A percentile compares a stretch with the other conserved stretches of the same genome.
Evolutionary conservation across 148 eudicot species (phyloP).

Genomic region (Silene latifolia): DNA sequence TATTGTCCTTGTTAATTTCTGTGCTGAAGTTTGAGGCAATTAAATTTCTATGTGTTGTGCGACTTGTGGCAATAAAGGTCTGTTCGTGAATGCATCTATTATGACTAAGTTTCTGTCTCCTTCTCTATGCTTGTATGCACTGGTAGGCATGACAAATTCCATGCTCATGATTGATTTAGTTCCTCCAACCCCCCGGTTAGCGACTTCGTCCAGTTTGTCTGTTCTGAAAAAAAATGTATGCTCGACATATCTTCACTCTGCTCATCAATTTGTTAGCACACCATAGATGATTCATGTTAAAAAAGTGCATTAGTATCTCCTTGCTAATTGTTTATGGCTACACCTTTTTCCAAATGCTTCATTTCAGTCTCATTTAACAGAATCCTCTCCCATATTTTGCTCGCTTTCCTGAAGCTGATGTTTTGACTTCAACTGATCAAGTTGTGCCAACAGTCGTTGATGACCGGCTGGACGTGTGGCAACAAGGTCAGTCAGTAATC

Average conservation of each 20-base stretch:
- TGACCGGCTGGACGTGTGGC: slow-evolving; percentile 90
- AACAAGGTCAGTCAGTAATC: slow-evolving; percentile 47
- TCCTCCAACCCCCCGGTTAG: too few species aligned
- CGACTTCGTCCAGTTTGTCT: not conserved
- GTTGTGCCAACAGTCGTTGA: slow-evolving; percentile 80
- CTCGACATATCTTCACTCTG: not conserved
- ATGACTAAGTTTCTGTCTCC: not conserved
- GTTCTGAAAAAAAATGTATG: not conserved
- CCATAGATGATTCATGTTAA: not conserved
- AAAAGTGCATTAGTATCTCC: not conserved
- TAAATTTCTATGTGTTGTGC: not conserved
- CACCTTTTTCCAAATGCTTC: not conserved
- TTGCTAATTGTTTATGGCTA: not conserved
- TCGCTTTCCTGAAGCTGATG: slow-evolving; percentile 94
- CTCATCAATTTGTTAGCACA: not conserved
- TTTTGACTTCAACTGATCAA: slow-evolving; percentile 90
- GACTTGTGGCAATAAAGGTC: not conserved
- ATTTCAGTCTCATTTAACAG: slow-evolving; percentile 38
- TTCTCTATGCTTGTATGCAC: not conserved
- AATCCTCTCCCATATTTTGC: slow-evolving; percentile 94
- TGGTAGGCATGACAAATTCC: not conserved
- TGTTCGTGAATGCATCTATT: not conserved
- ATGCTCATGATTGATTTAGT: not conserved
- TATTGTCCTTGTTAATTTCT: not conserved
- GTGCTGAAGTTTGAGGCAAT: not conserved